Percentiles rank a stretch among this genome's conserved stretches.
Conservation (phyloP, 73 alveolate species). For the Loxodes magnus region DNA sequence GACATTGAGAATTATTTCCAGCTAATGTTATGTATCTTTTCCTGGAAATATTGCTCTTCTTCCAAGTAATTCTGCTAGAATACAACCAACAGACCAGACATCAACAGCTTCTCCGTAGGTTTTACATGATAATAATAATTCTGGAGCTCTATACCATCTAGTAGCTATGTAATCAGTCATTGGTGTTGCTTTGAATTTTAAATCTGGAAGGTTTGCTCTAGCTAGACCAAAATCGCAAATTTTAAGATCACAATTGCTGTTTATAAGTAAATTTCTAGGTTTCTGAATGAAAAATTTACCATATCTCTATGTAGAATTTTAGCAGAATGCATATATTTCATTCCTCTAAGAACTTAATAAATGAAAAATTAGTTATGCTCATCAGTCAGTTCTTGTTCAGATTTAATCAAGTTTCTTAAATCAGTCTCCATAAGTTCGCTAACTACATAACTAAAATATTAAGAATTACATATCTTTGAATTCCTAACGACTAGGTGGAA, state of each 20-base stretch:
- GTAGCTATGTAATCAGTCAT: slow-evolving; percentile 77
- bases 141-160: slow-evolving; percentile 96
- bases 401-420: slow-evolving; percentile 75
- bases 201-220: slow-evolving; percentile 41
- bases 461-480: slow-evolving; percentile 88
- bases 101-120: slow-evolving; percentile 75
- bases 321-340: slow-evolving; percentile 85
- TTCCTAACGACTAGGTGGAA: slow-evolving; percentile 77
- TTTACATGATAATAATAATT: slow-evolving; percentile 69
- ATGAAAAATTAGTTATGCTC: slow-evolving; percentile 68
- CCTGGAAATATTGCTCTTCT: slow-evolving; percentile 88
- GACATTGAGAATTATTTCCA: slow-evolving; percentile 68
- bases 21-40: slow-evolving; percentile 52
- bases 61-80: slow-evolving; percentile 67
- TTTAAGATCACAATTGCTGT: slow-evolving; percentile 85
- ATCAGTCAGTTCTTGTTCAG: slow-evolving; percentile 72
- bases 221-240: slow-evolving; percentile 85
- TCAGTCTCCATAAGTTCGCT: slow-evolving; percentile 92
- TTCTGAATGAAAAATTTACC: no score
- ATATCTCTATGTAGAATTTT: slow-evolving; percentile 85
- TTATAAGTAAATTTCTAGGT: slow-evolving; percentile 81
- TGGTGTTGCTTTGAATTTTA: slow-evolving; percentile 31
- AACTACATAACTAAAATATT: slow-evolving; percentile 71
- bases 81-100: slow-evolving; percentile 85
- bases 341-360: slow-evolving; percentile 72